Conservation (phyloP, 1,139 yeast species). For the Kurtzmaniella quercitrusa region DNA sequence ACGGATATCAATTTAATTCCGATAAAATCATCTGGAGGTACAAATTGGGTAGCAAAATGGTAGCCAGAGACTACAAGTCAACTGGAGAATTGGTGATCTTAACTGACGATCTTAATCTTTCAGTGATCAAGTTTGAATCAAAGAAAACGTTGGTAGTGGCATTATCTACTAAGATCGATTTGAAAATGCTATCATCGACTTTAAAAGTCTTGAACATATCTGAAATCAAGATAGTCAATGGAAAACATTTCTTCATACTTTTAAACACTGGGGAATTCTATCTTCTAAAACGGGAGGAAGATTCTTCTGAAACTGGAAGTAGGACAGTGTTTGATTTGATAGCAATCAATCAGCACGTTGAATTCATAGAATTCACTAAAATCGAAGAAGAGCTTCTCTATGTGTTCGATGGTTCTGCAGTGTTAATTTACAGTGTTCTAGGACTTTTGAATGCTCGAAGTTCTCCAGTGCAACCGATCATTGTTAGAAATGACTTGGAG, state of each 20-base stretch:
- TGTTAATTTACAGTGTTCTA: conserved; percentile 27
- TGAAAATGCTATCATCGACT: conserved; percentile 26
- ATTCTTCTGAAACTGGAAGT: conserved; percentile 5
- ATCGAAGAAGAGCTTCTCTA: conserved; percentile 18
- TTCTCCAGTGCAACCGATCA: conserved; percentile 23
- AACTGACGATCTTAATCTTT: conserved; percentile 26
- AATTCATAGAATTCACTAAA: conserved; percentile 27
- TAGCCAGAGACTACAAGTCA: not conserved
- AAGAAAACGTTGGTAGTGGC: conserved; percentile 24
- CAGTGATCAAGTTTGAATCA: conserved; percentile 22
- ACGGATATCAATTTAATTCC: conserved; percentile 30
- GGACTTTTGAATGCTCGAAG: conserved; percentile 26
- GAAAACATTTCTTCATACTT: conserved; percentile 33
- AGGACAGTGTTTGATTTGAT: conserved; percentile 32
- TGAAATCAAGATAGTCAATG: conserved; percentile 25
- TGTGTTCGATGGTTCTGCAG: conserved; percentile 25
- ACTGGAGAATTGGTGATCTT: conserved; percentile 24
- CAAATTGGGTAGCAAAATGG: conserved; percentile 16
- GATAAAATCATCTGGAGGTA: conserved; percentile 41
- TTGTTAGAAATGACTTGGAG: conserved; percentile 17
- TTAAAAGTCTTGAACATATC: conserved; percentile 21
- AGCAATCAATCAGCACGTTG: conserved; percentile 27
- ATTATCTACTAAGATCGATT: conserved; percentile 32
- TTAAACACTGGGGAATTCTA: conserved; percentile 36
- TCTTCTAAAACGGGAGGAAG: conserved; percentile 29